Percentiles rank a stretch among this genome's conserved stretches.
These are phyloP conservation scores for Penicillium sp. DNA, from an alignment of 2,329 filamentous ascomycete genomes.

Conservation along the genomic window DNA sequence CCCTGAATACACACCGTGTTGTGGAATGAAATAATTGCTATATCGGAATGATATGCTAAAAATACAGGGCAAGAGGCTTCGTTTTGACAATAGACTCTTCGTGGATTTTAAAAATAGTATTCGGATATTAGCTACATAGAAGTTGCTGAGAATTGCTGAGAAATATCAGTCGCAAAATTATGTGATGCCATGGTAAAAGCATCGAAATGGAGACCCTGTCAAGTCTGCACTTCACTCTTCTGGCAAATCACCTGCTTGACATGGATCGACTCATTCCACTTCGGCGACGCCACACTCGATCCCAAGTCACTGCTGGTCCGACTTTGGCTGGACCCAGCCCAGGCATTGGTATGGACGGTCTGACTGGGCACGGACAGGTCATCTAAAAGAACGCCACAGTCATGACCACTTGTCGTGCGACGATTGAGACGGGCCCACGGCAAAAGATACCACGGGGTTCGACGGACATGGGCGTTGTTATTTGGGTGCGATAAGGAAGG, in stretches of 20 bases:
- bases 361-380: slow-evolving; percentile 18
- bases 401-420: slow-evolving; percentile 5
- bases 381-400: slow-evolving; percentile 11
- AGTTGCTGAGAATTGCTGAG: no score
- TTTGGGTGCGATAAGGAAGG: not conserved
- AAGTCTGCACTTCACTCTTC: slow-evolving; percentile 26
- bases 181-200: no score
- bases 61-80: no score
- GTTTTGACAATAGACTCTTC: no score
- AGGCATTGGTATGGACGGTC: slow-evolving; percentile 30
- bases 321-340: slow-evolving; percentile 26
- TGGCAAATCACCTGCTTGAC: slow-evolving; percentile 33
- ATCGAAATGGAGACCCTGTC: no score
- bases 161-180: not conserved
- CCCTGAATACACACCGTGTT: slow-evolving; percentile 23
- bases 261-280: slow-evolving; percentile 23
- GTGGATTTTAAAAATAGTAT: no score
- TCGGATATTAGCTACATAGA: no score
- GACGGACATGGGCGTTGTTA: not conserved
- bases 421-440: slow-evolving; percentile 13
- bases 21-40: not conserved
- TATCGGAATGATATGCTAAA: no score
- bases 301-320: slow-evolving; percentile 22
- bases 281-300: slow-evolving; percentile 3
- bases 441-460: slow-evolving; percentile 3